phyloP scores from a whole-genome alignment of 1,284 basidiomycete species.

The Xerocomus nothofagi region DNA sequence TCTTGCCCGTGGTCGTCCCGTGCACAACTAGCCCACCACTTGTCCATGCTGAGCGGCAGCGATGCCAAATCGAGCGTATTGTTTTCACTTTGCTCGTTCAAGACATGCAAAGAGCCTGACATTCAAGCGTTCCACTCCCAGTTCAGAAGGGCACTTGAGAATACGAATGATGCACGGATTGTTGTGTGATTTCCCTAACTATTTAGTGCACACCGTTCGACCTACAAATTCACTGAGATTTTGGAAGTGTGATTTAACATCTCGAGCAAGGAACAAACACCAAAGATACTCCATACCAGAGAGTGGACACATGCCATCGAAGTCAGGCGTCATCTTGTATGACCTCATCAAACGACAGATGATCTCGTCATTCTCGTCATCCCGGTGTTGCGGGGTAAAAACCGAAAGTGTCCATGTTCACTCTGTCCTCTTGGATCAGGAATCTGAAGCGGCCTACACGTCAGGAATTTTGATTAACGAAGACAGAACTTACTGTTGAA shows the following conservation, averaged over 20 bases:
- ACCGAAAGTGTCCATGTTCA: conserved; percentile 66
- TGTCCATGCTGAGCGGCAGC: conserved; percentile 65
- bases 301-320: conserved; percentile 68
- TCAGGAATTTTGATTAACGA: conserved; percentile 2
- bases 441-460: conserved; percentile 43
- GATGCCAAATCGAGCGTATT: conserved; percentile 48
- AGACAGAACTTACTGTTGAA: conserved; percentile 58
- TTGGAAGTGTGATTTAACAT: conserved; percentile 51
- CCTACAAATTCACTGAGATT: conserved; percentile 56
- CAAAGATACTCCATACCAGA: conserved; percentile 56
- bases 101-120: conserved; percentile 66
- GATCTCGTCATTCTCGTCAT: conserved; percentile 57
- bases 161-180: conserved; percentile 77
- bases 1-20: conserved; percentile 57
- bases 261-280: conserved; percentile 37
- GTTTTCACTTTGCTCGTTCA: conserved; percentile 67
- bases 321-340: conserved; percentile 71
- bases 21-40: conserved; percentile 77
- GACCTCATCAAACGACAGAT: conserved; percentile 56
- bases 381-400: conserved; percentile 63
- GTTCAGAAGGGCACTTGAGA: conserved; percentile 71
- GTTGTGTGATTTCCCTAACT: conserved; percentile 64
- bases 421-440: conserved; percentile 66
- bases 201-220: background rate
- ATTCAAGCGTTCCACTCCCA: conserved; percentile 62